Evolutionary conservation across 1,284 basidiomycete species (phyloP), one percentile per base, ranked within the genome.

Genomic region (Cystobasidiaceae sp.): DNA sequence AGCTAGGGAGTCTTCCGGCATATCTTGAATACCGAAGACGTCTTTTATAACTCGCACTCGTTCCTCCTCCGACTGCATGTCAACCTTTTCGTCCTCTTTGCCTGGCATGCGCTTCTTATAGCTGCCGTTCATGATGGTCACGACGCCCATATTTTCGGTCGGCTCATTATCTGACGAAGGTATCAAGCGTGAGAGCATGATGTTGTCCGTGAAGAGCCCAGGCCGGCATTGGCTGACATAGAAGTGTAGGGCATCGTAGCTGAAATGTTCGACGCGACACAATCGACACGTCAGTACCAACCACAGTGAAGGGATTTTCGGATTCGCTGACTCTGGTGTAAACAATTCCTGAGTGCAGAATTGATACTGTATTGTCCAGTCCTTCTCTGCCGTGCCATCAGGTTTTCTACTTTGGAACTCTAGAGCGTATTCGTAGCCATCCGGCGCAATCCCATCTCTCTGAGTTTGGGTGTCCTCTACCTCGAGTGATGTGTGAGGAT

Each of bases 61-160:
- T 30, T 62, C 60, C 44, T 62, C 33, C 41, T 62, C 60, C 4
- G 49, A 41, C 27, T 51, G 34, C 1, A 60, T 25, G 23, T 52
- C 49, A 17, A 54, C 32, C 9, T 51, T n/a, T 30, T 62, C 60
- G 30, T 52, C 49, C 2, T 27, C n/a, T 33, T 32, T 27, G n/a
- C 37, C 50, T 11, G 48, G 39, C 11, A 33, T 17, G 19, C 60
- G 60, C 4, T 32, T 23, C 41, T 52, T 52, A 37, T 52, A 39
- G 7, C 21, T 39, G 15, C 54, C 41, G 41, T 62, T 62, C 39
- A 62, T 52, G 6, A 62, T 32, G n/a, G 60, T 62, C 3, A 62
- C 30, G 2, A 39, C 34, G 13, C 60, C 60, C 39, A 62, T 37
- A 13, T 11, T 11, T 21, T 30, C 43, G 7, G 15, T 30, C 23